These are phyloP conservation scores for Lithospermum erythrorhizon DNA, from an alignment of 257 asterid species.

Conservation along the genomic window DNA sequence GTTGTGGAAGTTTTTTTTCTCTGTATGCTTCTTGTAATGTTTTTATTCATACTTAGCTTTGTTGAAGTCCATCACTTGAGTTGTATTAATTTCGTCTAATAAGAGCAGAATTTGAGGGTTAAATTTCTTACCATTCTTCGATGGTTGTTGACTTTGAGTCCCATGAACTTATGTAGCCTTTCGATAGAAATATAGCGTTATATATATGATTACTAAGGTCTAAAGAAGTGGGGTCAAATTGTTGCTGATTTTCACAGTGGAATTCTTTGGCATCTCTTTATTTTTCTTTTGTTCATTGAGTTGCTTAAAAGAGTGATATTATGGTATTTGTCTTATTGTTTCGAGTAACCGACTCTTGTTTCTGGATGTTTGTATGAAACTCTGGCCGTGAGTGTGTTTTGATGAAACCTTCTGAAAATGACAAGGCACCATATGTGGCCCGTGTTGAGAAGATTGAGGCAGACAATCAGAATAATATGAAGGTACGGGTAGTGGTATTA, in stretches of 20 bases:
- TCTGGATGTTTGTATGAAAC: slow-evolving; percentile 7
- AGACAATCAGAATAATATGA: slow-evolving; percentile 29
- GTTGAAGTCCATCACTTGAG: background rate
- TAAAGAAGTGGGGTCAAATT: no score
- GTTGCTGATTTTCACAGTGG: no score
- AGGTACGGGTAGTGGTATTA: slow-evolving; percentile 52
- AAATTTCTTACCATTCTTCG: background rate
- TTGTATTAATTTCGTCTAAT: no score
- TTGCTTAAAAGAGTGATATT: background rate
- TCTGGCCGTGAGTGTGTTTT: slow-evolving; percentile 51
- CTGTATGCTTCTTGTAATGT: no score
- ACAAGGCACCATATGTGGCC: slow-evolving; percentile 47
- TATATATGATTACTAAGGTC: no score
- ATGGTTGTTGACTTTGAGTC: no score
- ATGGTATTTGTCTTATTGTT: background rate
- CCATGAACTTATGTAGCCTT: no score
- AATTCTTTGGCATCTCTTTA: background rate
- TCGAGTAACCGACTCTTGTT: background rate
- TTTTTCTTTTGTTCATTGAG: background rate
- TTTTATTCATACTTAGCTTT: no score
- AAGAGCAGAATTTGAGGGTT: background rate
- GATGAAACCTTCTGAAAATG: slow-evolving; percentile 36
- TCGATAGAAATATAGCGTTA: no score
- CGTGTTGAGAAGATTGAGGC: slow-evolving; percentile 49
- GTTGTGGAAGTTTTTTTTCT: no score